Percentiles rank a stretch among this genome's conserved stretches.
phyloP scores from a whole-genome alignment of 495 filamentous ascomycete genomes.

The Saxophila tyrrhenica region DNA sequence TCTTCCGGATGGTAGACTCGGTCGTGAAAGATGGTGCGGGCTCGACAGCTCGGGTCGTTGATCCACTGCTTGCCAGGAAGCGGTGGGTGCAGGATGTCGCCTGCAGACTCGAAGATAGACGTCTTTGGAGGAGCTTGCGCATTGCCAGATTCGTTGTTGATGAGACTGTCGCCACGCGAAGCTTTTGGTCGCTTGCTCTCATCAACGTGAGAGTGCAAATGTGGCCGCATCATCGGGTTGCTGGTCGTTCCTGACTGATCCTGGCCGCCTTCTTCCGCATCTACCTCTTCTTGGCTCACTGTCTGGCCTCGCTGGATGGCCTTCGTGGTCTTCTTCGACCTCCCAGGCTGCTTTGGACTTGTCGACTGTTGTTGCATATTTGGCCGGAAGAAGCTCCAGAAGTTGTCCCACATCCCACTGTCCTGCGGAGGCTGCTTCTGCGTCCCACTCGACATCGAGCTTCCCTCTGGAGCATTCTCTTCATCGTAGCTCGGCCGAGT shows the following conservation, averaged over 20 bases:
- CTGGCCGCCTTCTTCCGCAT: conserved; percentile 5
- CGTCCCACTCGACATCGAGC: neutral
- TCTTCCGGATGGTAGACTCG: conserved; percentile 87
- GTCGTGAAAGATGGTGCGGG: conserved; percentile 93
- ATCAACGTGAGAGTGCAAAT: conserved; percentile 13
- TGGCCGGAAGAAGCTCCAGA: conserved; percentile 30
- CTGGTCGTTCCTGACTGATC: conserved; percentile 7
- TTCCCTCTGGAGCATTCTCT: neutral
- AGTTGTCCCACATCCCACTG: conserved; percentile 20
- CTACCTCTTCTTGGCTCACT: conserved; percentile 11
- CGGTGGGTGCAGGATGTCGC: conserved; percentile 82
- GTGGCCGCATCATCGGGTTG: conserved; percentile 16
- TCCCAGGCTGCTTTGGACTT: conserved; percentile 1
- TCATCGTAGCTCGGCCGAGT: conserved; percentile 4
- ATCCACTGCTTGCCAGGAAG: conserved; percentile 71
- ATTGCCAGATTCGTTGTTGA: conserved; percentile 25
- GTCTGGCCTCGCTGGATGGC: conserved; percentile 28
- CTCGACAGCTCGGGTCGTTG: conserved; percentile 67
- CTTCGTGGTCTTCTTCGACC: conserved; percentile 27
- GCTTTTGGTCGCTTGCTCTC: conserved; percentile 22
- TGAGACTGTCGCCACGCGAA: conserved; percentile 35
- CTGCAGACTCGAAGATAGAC: conserved; percentile 87
- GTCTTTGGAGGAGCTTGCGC: conserved; percentile 67
- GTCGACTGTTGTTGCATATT: neutral
- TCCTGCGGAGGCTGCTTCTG: conserved; percentile 3